Percentiles rank a stretch among this genome's conserved stretches.
Evolutionary conservation across 768 basidiomycete genomes (phyloP).

Genomic region (Brasilioporus rufonigricans): DNA sequence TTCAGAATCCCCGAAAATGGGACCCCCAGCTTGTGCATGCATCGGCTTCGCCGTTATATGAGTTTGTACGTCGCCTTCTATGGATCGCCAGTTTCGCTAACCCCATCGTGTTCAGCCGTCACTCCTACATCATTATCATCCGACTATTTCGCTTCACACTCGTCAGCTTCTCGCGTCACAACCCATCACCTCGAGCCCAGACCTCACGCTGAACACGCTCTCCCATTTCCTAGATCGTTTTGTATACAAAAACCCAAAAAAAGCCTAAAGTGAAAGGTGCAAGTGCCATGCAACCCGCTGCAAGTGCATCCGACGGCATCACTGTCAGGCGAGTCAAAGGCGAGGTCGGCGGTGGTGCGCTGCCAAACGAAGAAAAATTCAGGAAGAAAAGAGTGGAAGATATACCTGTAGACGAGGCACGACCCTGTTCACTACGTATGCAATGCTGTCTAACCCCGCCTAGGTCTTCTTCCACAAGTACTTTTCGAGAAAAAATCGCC

Average conservation of each 20-base stretch:
- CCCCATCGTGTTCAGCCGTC: conserved; percentile 51
- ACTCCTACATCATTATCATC: conserved; percentile 85
- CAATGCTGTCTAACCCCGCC: background rate
- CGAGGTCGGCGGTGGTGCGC: conserved; percentile 43
- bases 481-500: conserved; percentile 70
- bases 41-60: conserved; percentile 79
- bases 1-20: conserved; percentile 80
- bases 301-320: conserved; percentile 54
- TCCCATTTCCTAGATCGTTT: conserved; percentile 96
- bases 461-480: conserved; percentile 91
- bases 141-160: conserved; percentile 83
- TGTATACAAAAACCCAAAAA: conserved; percentile 96
- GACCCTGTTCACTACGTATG: background rate
- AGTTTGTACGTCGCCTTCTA: conserved; percentile 59
- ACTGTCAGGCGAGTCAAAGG: conserved; percentile 73
- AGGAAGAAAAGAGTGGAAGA: conserved; percentile 66
- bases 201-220: conserved; percentile 90
- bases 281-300: conserved; percentile 95
- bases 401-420: conserved; percentile 85
- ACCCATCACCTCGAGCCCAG: conserved; percentile 77
- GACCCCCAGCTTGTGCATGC: conserved; percentile 88
- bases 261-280: conserved; percentile 67
- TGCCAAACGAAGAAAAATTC: conserved; percentile 76
- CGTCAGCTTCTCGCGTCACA: conserved; percentile 71
- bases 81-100: background rate